Evolutionary conservation across 108 stramenopile species (phyloP).

Genomic region (Parietichytrium sp.): DNA sequence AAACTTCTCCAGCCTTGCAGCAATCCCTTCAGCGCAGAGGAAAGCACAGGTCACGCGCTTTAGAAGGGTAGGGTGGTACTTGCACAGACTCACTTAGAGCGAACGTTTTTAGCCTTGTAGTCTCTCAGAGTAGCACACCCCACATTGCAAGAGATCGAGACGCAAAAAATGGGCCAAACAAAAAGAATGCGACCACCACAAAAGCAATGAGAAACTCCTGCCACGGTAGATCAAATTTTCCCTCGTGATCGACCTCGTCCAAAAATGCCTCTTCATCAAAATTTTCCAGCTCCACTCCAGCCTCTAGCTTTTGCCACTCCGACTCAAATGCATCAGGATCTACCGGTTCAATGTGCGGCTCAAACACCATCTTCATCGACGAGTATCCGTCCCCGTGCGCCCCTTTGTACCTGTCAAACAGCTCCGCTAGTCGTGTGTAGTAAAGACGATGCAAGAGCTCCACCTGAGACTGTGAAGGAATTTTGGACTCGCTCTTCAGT

Average conservation of each 20-base stretch:
- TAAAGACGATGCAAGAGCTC: background rate
- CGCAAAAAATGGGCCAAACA: background rate
- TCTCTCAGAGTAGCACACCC: no score
- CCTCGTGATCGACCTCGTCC: background rate
- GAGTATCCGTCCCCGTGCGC: background rate
- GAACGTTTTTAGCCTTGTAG: no score
- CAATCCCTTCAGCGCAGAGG: no score
- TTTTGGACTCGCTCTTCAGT: background rate
- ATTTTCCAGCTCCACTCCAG: background rate
- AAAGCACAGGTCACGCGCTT: no score
- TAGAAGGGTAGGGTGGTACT: no score
- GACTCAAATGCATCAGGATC: background rate
- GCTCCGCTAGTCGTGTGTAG: background rate
- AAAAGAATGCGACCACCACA: background rate
- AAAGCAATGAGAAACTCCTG: background rate
- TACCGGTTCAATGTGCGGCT: background rate
- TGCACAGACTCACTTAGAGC: no score
- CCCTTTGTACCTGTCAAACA: background rate
- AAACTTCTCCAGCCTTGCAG: no score
- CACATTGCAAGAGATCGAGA: no score
- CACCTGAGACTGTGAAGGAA: background rate
- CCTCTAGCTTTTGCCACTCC: background rate
- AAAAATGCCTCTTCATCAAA: background rate
- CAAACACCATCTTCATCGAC: slow-evolving; percentile 1
- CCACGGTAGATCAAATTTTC: background rate